phyloP scores from a whole-genome alignment of 1,139 yeast genomes.

The Arxiozyma bovina region DNA sequence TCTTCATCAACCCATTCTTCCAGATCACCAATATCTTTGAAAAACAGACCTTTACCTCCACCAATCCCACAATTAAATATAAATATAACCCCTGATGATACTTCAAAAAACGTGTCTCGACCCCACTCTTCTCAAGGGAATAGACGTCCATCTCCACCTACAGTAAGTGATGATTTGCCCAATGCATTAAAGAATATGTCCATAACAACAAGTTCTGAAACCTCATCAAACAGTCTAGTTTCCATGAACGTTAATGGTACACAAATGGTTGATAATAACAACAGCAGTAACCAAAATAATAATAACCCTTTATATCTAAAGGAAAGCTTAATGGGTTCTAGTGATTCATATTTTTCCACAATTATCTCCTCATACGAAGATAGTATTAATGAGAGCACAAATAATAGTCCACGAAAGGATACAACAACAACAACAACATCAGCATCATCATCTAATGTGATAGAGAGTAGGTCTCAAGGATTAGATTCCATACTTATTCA shows the following conservation, averaged over 20 bases:
- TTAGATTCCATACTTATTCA: background rate
- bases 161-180: slow-evolving; percentile 6
- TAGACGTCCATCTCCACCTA: slow-evolving; percentile 7
- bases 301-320: slow-evolving; percentile 1
- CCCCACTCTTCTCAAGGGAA: background rate
- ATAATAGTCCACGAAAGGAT: slow-evolving; percentile 12
- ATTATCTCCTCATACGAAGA: slow-evolving; percentile 20
- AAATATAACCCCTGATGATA: slow-evolving; percentile 1
- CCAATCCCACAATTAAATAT: slow-evolving; percentile 18
- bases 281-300: background rate
- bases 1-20: slow-evolving; percentile 1
- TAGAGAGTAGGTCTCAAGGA: background rate
- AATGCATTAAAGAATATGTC: slow-evolving; percentile 7
- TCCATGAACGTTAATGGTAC: background rate
- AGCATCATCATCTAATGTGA: background rate
- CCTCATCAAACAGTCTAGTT: background rate
- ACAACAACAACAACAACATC: no score
- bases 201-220: background rate
- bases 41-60: slow-evolving; percentile 27
- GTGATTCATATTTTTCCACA: slow-evolving; percentile 21
- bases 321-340: slow-evolving; percentile 8
- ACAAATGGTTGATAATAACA: background rate
- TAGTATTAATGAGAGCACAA: slow-evolving; percentile 7
- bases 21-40: slow-evolving; percentile 7
- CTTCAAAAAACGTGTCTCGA: background rate